phyloP scores from a whole-genome alignment of 164 flowering plant species.

The Umbellularia californica region DNA sequence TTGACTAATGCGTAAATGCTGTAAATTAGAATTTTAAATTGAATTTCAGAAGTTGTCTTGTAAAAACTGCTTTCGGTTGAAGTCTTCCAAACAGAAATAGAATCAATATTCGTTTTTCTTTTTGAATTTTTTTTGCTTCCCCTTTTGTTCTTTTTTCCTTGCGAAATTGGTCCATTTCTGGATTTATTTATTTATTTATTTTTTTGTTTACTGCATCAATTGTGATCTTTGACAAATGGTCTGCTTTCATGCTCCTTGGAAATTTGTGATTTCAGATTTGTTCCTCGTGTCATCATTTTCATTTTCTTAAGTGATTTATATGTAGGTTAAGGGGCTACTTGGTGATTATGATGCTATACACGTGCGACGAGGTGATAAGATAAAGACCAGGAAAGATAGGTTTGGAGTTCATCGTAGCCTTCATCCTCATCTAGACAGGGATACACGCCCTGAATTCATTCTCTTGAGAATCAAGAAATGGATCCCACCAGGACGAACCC shows the following conservation, averaged over 20 bases:
- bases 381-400: slow-evolving; percentile 86
- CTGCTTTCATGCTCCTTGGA: not conserved
- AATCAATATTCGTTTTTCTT: no score
- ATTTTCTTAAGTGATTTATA: slow-evolving; percentile 2
- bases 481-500: slow-evolving; percentile 78
- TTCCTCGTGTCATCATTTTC: not conserved
- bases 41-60: no score
- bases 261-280: not conserved
- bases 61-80: no score
- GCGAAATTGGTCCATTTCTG: not conserved
- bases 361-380: slow-evolving; percentile 92
- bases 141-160: not conserved
- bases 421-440: slow-evolving; percentile 95
- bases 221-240: not conserved
- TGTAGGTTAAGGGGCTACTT: slow-evolving; percentile 65
- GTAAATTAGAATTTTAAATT: no score
- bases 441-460: slow-evolving; percentile 85
- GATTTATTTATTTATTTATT: no score
- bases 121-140: not conserved
- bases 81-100: no score
- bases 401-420: slow-evolving; percentile 62
- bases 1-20: no score
- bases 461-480: slow-evolving; percentile 64
- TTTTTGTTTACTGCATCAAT: not conserved
- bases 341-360: slow-evolving; percentile 96